A percentile compares a stretch with the other conserved stretches of the same genome.
Conservation (phyloP, 345 rosid genomes). For the Pistacia atlantica region DNA sequence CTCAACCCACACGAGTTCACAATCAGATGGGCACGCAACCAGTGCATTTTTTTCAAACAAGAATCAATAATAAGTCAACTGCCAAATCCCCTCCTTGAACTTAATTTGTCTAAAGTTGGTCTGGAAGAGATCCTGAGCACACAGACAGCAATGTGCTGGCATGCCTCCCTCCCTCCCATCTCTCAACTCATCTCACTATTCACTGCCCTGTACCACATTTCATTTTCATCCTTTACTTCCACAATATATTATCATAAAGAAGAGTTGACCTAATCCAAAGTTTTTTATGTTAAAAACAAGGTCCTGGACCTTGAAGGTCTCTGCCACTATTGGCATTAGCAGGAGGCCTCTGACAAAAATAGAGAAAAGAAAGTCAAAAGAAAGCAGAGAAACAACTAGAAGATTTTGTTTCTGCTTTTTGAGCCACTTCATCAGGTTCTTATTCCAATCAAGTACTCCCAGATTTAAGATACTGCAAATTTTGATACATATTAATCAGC, state of each 20-base stretch:
- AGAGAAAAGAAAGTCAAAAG: background rate
- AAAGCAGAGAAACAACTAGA: too few species aligned
- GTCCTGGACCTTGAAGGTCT: too few species aligned
- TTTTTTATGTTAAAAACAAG: too few species aligned
- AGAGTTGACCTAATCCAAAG: background rate
- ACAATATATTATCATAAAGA: too few species aligned
- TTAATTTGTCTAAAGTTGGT: background rate
- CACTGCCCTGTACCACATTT: background rate
- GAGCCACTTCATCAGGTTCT: background rate
- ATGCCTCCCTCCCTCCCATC: constrained; percentile 7
- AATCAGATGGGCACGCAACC: constrained; percentile 1
- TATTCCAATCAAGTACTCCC: background rate
- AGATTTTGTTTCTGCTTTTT: background rate
- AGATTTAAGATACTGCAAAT: background rate
- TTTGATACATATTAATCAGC: background rate
- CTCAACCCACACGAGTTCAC: constrained; percentile 12
- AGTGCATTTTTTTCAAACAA: background rate
- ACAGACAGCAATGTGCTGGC: background rate
- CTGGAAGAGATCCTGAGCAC: background rate
- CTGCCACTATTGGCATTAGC: background rate
- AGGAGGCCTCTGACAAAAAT: background rate
- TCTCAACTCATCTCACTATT: background rate
- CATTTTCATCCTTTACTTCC: background rate
- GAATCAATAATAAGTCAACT: constrained; percentile 16
- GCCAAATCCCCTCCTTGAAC: constrained; percentile 2